Percentiles rank a stretch among this genome's conserved stretches.
Evolutionary conservation across 768 basidiomycete genomes (phyloP).

Genomic region (Macrolepiota dolichaula): DNA sequence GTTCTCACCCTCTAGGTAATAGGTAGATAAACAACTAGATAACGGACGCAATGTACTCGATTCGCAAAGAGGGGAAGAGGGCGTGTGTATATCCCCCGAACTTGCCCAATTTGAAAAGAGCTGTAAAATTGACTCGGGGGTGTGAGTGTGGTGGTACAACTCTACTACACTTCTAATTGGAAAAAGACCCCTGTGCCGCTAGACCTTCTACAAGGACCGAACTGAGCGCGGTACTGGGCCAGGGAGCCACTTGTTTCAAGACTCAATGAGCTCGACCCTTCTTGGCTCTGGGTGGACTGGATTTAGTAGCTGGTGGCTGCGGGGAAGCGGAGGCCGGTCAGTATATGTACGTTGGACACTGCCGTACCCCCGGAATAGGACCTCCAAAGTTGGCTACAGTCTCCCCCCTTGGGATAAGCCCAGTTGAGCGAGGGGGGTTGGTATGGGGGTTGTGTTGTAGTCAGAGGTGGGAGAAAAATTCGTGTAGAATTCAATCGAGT

Average conservation of each 20-base stretch:
- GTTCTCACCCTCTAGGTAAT: too few species aligned
- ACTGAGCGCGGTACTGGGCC: conserved; percentile 2
- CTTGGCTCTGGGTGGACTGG: neutral
- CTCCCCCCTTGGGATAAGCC: neutral
- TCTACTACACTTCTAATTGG: neutral
- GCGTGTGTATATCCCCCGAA: neutral
- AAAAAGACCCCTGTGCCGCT: neutral
- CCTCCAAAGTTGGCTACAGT: neutral
- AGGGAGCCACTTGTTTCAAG: neutral
- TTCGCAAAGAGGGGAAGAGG: neutral
- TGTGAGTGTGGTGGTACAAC: too few species aligned
- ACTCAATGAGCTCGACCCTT: neutral
- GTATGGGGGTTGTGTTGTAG: neutral
- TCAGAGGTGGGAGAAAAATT: neutral
- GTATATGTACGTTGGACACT: neutral
- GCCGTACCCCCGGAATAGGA: neutral
- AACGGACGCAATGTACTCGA: neutral
- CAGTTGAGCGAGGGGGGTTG: too few species aligned
- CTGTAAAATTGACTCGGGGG: neutral
- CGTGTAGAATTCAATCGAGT: neutral
- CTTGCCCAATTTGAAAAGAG: neutral
- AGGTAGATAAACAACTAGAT: neutral
- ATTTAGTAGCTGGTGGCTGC: conserved; percentile 1
- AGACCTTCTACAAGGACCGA: conserved; percentile 1
- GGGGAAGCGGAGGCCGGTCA: neutral